Base-by-base conservation (phyloP, 1,139 yeast species). In the Scheffersomyces illinoinensis region DNA sequence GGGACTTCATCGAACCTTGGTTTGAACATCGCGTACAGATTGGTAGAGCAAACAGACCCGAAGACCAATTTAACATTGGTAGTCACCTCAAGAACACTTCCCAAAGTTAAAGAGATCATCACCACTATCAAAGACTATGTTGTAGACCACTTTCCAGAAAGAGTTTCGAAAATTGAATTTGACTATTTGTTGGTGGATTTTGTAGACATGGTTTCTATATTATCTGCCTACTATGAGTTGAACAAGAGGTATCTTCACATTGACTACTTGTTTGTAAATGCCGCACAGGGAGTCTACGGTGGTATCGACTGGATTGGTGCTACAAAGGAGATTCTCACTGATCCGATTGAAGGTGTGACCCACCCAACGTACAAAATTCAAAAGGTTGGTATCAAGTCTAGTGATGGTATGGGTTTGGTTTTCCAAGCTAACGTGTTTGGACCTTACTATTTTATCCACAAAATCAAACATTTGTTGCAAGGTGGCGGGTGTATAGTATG, bases 391-490 rank as follows among this genome's bases (percentile, higher is more conserved):
- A 86, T 88, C 39, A 85, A 82, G 66, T 85, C 97, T 0, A 71
- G 68, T n/a, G 92, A 86, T 66, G 93, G 86, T 0, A 68, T 95
- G 79, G 98, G 99, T 0, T 76, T 90, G 48, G 93, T 93, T 5
- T 96, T 95, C 76, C 97, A 95, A 74, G 97, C 97, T 5, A 95
- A 95, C 70, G 97, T 93, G 17, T 91, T 96, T 74, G 97, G 97
- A 0, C 99, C 98, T 1, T 93, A 91, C 76, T 95, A 88, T 72
- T 77, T 95, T 57, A 77, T 91, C 52, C 90, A 88, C 65, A 88
- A 82, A 64, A 76, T 90, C 48, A 71, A 76, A 54, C 86, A 85
- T 12, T 72, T 88, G 50, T 76, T 93, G 24, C 64, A 72, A 21
- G 71, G 77, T 18, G 87, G 87, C 0, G 92, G 93, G 0, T 82